Evolutionary conservation across 2,329 filamentous ascomycete species (phyloP), one percentile per base, ranked within the genome.

Genomic region (Cryphonectria naterciae): DNA sequence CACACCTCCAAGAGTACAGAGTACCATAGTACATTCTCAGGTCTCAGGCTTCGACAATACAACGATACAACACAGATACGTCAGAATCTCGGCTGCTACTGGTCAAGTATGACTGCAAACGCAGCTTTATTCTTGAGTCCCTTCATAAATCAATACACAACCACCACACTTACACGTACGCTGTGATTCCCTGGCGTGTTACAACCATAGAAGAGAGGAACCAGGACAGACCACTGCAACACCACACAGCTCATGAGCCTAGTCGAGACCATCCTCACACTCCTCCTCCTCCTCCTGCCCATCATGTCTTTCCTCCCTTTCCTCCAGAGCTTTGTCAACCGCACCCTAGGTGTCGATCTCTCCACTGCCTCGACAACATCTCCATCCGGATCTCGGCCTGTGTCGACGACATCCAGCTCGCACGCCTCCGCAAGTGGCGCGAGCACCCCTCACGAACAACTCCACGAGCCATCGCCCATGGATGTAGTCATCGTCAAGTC

Each of bases 401-500:
- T 13, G 37, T 66, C 68, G 6, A n/a, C 62, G 17, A n/a, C 62
- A 10, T 49, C 41, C 15, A 19, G 22, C 15, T 32, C 63, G 5
- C 13, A 7, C 5, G 4, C 25, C 54, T 13, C 39, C 39, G n/a
- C 61, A 10, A n/a, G 25, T 32, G 61, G n/a, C n/a, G 39, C 37
- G n/a, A 17, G 37, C 17, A 25, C 22, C 22, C 60, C 8, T 6
- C 15, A 7, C 28, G 10, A 49, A 35, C 58, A 61, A 56, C 5
- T 15, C 68, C 2, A 76, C 70, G 74, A 80, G 19, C 85, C 87
- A 1, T 80, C 78, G 0, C 77, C 84, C 4, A 77, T 81, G 56
- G 87, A 91, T 76, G 84, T 90, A 1, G 73, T 84, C 2, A 77
- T 85, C 1, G 82, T 85, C 15, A 86, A 86, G 68, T 75, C 81